Evolutionary conservation across 2,329 filamentous ascomycete genomes (phyloP), one percentile per base, ranked within the genome.

Genomic region (Sporothrix schenckii): DNA sequence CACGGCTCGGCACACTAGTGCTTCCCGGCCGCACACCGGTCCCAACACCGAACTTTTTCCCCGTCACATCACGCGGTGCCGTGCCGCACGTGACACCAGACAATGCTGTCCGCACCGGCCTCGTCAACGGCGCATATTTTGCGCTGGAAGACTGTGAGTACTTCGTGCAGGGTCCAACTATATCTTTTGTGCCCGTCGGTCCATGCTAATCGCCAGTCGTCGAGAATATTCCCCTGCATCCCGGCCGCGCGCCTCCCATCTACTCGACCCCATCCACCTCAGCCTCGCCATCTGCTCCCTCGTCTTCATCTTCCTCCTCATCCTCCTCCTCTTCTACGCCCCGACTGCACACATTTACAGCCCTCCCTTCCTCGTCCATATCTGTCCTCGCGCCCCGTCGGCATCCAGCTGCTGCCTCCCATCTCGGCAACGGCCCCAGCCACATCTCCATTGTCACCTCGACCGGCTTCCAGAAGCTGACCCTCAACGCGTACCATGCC

Each of bases 21-120:
- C 78, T 95, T 6, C 83, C 79, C 75, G 88, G 80, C 54, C 85
- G 91, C 71, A 87, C 84, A 72, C 80, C 85, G n/a, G 84, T 97
- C 73, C 83, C 91, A 24, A 99, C 95, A 41, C 95, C 95, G 56
- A 91, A 91, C 77, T 97, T 91, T 79, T 82, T 97, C 71, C 90
- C 88, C 66, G 84, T 91, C 74, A 91, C 92, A 3, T 97, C 95
- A 47, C 87, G 95, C 76, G 95, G 95, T 27, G 88, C 87, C 1
- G 83, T 98, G 49, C 93, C 95, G 67, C 95, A 99, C 81, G 81
- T 99, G 74, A 92, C 94, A 3, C 94, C 93, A 52, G 95, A 99
- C 82, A 91, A 91, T 72, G 83, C 95, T 74, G 79, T 81, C 53
- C 89, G 88, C 69, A 84, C 91, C 76, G 89, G 89, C 0, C 78